Percentiles rank a stretch among this genome's conserved stretches.
These are phyloP conservation scores for Cladosporium sp. DNA, from an alignment of 2,329 filamentous ascomycete species.

Conservation along the genomic window DNA sequence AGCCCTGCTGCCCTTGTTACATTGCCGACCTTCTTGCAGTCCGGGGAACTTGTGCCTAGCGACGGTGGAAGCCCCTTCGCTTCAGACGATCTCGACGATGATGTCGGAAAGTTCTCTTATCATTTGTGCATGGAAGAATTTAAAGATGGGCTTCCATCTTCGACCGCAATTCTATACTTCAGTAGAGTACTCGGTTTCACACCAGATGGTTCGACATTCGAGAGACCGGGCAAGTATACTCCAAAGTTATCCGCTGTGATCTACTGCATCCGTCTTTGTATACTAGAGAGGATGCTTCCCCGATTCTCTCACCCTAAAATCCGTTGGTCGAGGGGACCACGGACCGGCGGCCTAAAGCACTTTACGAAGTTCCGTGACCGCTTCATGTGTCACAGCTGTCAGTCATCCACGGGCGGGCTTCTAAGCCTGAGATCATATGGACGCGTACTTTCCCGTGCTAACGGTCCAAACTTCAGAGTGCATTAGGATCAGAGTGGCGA, in stretches of 20 bases:
- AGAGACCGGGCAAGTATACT: neutral
- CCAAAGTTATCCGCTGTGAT: neutral
- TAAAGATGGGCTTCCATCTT: slow-evolving; percentile 13
- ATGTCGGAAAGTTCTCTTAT: slow-evolving; percentile 16
- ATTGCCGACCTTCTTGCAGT: too few species aligned
- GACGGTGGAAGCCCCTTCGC: too few species aligned
- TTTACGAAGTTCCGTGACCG: neutral
- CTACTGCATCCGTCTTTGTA: neutral
- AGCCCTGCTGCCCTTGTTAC: too few species aligned
- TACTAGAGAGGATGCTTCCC: neutral
- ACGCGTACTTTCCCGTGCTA: neutral
- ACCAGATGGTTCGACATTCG: neutral
- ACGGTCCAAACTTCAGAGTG: neutral
- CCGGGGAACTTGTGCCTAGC: too few species aligned
- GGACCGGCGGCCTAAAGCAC: neutral
- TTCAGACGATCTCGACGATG: too few species aligned
- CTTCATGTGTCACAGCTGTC: neutral
- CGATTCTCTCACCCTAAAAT: neutral
- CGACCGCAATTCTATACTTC: slow-evolving; percentile 18
- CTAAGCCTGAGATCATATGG: neutral
- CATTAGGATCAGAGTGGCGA: neutral
- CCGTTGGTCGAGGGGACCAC: neutral
- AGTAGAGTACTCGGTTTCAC: neutral
- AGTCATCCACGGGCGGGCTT: neutral
- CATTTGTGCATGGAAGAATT: slow-evolving; percentile 10